Evolutionary conservation across 2,329 filamentous ascomycete species (phyloP).

Genomic region (Verticillium albo-atrum): DNA sequence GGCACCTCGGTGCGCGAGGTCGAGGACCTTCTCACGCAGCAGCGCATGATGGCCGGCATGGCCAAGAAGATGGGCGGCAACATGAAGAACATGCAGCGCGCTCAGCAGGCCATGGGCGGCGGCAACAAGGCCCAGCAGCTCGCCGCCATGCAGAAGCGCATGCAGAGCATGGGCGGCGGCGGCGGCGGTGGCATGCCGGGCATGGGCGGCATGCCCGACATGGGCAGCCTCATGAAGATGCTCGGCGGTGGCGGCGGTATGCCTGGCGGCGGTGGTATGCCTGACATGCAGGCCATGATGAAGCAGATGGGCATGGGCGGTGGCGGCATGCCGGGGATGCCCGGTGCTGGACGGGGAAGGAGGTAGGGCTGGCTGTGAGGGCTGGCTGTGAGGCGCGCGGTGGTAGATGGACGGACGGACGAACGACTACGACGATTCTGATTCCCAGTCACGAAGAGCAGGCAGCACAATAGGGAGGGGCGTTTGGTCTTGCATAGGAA

Average conservation of each 20-base stretch:
- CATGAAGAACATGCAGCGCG: conserved; percentile 96
- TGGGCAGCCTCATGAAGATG: conserved; percentile 90
- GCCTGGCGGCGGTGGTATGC: conserved; percentile 56
- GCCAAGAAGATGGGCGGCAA: conserved; percentile 98
- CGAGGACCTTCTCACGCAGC: conserved; percentile 94
- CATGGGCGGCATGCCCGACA: conserved; percentile 66
- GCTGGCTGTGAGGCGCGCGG: not conserved
- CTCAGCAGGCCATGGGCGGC: conserved; percentile 85
- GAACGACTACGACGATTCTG: not conserved
- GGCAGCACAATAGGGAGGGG: not conserved
- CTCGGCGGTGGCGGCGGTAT: conserved; percentile 65
- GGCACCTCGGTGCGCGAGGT: conserved; percentile 90
- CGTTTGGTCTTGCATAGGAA: not conserved
- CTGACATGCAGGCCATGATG: conserved; percentile 81
- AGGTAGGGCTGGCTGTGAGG: not conserved
- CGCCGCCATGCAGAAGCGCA: conserved; percentile 92
- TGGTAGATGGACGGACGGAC: not conserved
- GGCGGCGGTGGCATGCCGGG: conserved; percentile 55
- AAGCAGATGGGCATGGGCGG: conserved; percentile 61
- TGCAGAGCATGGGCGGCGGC: conserved; percentile 86
- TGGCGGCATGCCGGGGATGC: conserved; percentile 11
- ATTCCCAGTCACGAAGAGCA: not conserved
- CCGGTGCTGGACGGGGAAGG: not conserved
- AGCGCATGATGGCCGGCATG: conserved; percentile 98
- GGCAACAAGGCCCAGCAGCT: conserved; percentile 91